Evolutionary conservation across 768 basidiomycete species (phyloP).

Genomic region (Pisolithus marmoratus): DNA sequence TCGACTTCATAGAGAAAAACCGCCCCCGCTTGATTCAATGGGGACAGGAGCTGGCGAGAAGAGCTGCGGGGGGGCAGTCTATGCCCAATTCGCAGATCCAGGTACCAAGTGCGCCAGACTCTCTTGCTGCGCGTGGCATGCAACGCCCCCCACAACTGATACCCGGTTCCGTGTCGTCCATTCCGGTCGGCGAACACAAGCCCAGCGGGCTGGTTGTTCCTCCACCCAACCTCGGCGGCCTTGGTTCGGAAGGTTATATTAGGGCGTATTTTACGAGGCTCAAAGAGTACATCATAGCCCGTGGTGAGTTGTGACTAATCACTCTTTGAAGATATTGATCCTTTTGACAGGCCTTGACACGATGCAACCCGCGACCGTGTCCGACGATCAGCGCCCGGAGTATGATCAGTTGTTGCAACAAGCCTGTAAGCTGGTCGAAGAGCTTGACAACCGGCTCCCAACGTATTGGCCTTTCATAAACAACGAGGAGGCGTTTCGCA

Average conservation of each 20-base stretch:
- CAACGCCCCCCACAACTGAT: slow-evolving; percentile 15
- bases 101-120: slow-evolving; percentile 16
- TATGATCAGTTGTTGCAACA: slow-evolving; percentile 48
- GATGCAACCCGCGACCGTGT: slow-evolving; percentile 30
- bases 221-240: slow-evolving; percentile 1
- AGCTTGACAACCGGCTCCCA: slow-evolving; percentile 47
- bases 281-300: slow-evolving; percentile 30
- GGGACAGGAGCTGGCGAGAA: slow-evolving; percentile 16
- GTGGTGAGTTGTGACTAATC: slow-evolving; percentile 18
- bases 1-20: slow-evolving; percentile 52
- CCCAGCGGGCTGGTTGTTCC: slow-evolving; percentile 9
- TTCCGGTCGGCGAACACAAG: slow-evolving; percentile 15
- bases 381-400: slow-evolving; percentile 49
- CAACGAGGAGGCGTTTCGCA: slow-evolving; percentile 43
- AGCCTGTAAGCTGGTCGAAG: slow-evolving; percentile 37
- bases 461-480: slow-evolving; percentile 42
- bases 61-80: slow-evolving; percentile 16
- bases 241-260: slow-evolving; percentile 27
- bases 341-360: slow-evolving; percentile 28
- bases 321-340: slow-evolving; percentile 10
- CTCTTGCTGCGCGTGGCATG: slow-evolving; percentile 8
- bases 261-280: slow-evolving; percentile 22
- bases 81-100: slow-evolving; percentile 13
- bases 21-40: slow-evolving; percentile 30
- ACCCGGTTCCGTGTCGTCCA: slow-evolving; percentile 6